phyloP scores from a whole-genome alignment of 2,329 filamentous ascomycete species.

The Exophiala calicioides region DNA sequence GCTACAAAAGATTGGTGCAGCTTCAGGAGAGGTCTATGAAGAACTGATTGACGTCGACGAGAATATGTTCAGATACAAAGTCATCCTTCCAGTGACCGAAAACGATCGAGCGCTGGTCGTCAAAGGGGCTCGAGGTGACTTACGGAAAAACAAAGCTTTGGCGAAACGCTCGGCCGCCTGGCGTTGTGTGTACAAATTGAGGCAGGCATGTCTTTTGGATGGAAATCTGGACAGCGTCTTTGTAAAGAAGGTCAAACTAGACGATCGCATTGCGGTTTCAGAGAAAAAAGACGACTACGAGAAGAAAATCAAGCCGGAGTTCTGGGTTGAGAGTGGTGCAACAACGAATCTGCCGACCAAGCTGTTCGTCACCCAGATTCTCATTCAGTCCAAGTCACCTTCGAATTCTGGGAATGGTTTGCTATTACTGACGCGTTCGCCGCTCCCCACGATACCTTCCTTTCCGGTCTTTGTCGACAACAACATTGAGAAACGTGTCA shows the following conservation, averaged over 20 bases:
- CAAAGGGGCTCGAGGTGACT: conserved; percentile 62
- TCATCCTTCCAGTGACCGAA: conserved; percentile 66
- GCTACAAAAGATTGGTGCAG: conserved; percentile 50
- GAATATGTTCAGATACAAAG: conserved; percentile 68
- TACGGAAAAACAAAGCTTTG: conserved; percentile 68
- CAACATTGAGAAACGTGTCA: conserved; percentile 60
- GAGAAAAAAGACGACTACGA: conserved; percentile 70
- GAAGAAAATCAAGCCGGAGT: conserved; percentile 75
- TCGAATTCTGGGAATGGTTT: conserved; percentile 51
- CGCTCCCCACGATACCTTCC: conserved; percentile 63
- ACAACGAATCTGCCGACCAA: conserved; percentile 4
- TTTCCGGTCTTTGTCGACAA: conserved; percentile 74
- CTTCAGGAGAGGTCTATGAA: conserved; percentile 44
- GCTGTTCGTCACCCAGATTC: conserved; percentile 20
- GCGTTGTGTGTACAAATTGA: conserved; percentile 71
- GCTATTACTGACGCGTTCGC: conserved; percentile 67
- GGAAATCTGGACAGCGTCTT: conserved; percentile 73
- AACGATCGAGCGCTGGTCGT: conserved; percentile 62
- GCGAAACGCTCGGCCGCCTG: conserved; percentile 91
- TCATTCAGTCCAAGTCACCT: conserved; percentile 3
- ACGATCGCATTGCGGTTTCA: conserved; percentile 79
- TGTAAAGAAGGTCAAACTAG: conserved; percentile 73
- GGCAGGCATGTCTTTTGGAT: conserved; percentile 68
- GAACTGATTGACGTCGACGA: conserved; percentile 44
- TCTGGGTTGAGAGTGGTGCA: conserved; percentile 59